These are phyloP conservation scores for Nasturtium officinale DNA, from an alignment of 345 rosid genomes.

Conservation along the genomic window DNA sequence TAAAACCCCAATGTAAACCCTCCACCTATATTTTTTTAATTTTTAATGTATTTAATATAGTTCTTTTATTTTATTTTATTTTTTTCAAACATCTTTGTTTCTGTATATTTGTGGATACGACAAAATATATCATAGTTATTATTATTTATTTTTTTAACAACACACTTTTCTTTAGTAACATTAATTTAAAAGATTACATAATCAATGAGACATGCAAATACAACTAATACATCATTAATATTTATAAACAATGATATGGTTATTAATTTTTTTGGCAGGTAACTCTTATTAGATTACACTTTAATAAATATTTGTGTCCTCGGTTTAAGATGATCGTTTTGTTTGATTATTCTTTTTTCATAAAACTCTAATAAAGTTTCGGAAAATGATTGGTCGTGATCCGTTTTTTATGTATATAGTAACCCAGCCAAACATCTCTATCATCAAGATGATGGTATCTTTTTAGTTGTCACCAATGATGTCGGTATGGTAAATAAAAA, in stretches of 20 bases:
- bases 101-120: slow-evolving; percentile 23
- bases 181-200: background rate
- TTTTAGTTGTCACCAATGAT: no score
- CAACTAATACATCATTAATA: background rate
- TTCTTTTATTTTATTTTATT: background rate
- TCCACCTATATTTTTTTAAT: slow-evolving; percentile 8
- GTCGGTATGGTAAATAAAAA: no score
- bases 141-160: background rate
- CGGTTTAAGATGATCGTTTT: background rate
- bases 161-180: background rate
- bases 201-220: background rate
- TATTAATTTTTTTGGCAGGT: background rate
- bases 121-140: background rate
- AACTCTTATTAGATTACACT: background rate
- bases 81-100: background rate
- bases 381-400: no score
- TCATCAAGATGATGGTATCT: no score
- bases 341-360: background rate
- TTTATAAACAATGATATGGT: background rate
- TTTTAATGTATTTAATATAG: background rate
- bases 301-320: background rate
- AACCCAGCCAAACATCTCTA: no score
- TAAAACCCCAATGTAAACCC: slow-evolving; percentile 45
- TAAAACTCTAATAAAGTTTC: background rate
- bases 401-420: no score